Base-by-base conservation (phyloP, 805 yeast species). In the Soucietia sequanensis region DNA sequence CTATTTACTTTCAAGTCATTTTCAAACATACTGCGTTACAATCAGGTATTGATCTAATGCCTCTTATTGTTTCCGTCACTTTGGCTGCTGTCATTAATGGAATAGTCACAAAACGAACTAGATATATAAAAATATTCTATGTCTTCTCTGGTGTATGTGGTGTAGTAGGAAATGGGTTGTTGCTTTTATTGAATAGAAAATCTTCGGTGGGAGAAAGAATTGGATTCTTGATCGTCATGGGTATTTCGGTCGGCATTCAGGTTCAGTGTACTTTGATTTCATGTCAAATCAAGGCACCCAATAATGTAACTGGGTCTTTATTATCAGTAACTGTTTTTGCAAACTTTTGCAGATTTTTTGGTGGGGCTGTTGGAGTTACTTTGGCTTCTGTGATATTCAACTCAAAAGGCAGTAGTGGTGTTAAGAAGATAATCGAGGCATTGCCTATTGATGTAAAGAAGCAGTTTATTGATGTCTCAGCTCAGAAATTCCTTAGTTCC, bases 271-370 rank as follows among this genome's bases (percentile, higher is more conserved):
- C 43, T 4, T 21, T 43, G 7, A 31, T 48, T 20, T 34, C 50
- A 4, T 41, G 46, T 15, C 50, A 48, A 32, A 8, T 46, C 11
- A 38, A 42, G 23, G 52, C 50, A 4, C 50, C 52, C 2, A 26
- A 22, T 14, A 39, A 35, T 6, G 27, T 42, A 5, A 28, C 38
- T 6, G 48, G 50, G 4, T 35, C 44, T 2, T 23, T 40, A 3
- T 36, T 46, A 9, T 26, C 39, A 28, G 41, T 42, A 5, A 46
- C 50, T 5, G 35, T 40, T 2, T 46, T 38, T 28, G 42, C 40
- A 14, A 38, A 31, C 24, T 48, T 44, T 24, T 27, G 27, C 14
- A 37, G 48, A 17, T 43, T 41, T 20, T 27, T 41, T n/a, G 47
- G 45, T 6, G 47, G 45, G 3, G 23, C 44, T 2, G 28, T 43